Evolutionary conservation across 441 rosid species (phyloP), one percentile per base, ranked within the genome.

Genomic region (Hura crepitans): DNA sequence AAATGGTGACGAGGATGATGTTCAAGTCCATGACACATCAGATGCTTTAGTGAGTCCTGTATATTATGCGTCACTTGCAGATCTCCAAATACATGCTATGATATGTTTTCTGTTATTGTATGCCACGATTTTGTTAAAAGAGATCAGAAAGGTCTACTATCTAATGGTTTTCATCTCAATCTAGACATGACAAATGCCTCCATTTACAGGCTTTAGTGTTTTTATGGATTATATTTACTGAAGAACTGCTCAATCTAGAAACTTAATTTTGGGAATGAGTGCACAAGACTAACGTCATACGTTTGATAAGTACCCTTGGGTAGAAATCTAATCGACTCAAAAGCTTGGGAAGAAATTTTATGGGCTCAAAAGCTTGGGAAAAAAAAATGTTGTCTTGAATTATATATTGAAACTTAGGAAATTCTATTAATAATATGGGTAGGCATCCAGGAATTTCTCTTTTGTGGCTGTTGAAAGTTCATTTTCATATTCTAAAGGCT

Each of bases 41-140:
- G 78, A 67, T 64, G 70, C 74, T 73, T 61, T 80, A 5, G 89
- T 84, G 53, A 78, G 80, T 79, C 58, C 23, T 7, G n/a, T 56
- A 11, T 30, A 59, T 45, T 68, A 22, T 22, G 9, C 6, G 25
- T 66, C 31, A 33, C 55, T 27, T 68, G 64, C 59, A 39, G 39
- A 7, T 45, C 61, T 39, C 6, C 18, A 45, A 45, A 42, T 45
- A 18, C 53, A 25, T 28, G n/a, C 28, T 49, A 46, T 62, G 23
- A 42, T 1, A 56, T 18, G 14, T 46, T 63, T 42, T 42, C 0
- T 56, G 20, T 5, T 15, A 55, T 55, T 43, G 55, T 56, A 54
- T 39, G 12, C 28, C 18, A 7, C 62, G 13, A 22, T 37, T 15
- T 10, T 39, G 43, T 62, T 33, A 28, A 23, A 50, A 30, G 63